Conservation (phyloP, 176 grass and related monocot genomes). For the Lolium rigidum region DNA sequence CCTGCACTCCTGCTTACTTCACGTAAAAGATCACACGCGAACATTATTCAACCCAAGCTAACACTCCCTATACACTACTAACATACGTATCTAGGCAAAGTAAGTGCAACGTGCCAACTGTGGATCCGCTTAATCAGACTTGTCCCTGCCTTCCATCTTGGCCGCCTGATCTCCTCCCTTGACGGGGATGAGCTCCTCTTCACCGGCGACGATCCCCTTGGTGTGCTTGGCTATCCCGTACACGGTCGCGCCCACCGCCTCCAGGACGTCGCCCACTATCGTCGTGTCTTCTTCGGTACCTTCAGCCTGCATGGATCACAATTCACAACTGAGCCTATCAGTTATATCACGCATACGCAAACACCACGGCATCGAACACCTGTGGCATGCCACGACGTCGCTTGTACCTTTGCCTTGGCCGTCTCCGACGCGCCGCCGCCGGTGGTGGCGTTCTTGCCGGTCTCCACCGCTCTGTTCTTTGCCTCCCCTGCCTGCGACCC, state of each 20-base stretch:
- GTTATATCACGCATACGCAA: not conserved
- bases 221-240: conserved; percentile 54
- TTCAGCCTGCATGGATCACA: conserved; percentile 21
- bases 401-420: conserved; percentile 45
- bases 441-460: not conserved
- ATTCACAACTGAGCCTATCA: conserved; percentile 36
- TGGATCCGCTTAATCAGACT: not conserved
- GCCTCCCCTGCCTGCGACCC: not conserved
- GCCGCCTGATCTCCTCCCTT: not conserved
- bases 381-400: not conserved
- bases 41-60: not conserved
- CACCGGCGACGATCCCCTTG: conserved; percentile 68
- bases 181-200: conserved; percentile 48
- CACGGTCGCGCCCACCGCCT: conserved; percentile 71
- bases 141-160: conserved; percentile 37
- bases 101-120: not conserved
- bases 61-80: not conserved
- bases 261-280: conserved; percentile 51
- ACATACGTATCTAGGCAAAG: not conserved
- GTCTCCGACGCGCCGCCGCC: not conserved
- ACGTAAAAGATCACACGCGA: not conserved
- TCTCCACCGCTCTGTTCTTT: not conserved
- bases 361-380: not conserved
- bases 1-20: not conserved
- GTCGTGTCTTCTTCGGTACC: conserved; percentile 22